These are phyloP conservation scores for Delphinella strobiligena DNA, from an alignment of 2,329 filamentous ascomycete genomes.

Conservation along the genomic window DNA sequence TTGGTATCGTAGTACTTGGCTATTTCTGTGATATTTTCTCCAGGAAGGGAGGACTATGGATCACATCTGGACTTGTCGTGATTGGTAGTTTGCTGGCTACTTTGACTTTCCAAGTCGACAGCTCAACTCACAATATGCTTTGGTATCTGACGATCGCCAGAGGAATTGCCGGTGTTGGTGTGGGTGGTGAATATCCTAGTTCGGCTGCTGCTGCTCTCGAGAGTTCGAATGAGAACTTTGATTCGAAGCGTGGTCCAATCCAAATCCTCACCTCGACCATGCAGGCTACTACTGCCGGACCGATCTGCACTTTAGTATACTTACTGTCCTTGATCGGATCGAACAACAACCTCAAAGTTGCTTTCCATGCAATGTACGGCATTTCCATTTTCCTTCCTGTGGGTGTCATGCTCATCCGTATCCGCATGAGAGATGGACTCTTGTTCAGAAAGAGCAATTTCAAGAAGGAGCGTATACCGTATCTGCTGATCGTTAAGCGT, in stretches of 20 bases:
- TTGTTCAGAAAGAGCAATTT: slow-evolving; percentile 38
- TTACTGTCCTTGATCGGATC: slow-evolving; percentile 28
- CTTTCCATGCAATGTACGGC: slow-evolving; percentile 29
- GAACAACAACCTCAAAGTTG: slow-evolving; percentile 26
- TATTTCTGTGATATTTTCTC: slow-evolving; percentile 21
- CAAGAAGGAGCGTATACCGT: slow-evolving; percentile 33
- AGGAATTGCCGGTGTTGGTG: slow-evolving; percentile 25
- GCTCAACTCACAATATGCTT: slow-evolving; percentile 31
- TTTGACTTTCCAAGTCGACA: slow-evolving; percentile 23
- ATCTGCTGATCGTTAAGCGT: slow-evolving; percentile 31
- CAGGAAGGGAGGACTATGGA: slow-evolving; percentile 21
- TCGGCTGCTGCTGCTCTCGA: slow-evolving; percentile 35
- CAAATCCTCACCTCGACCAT: slow-evolving; percentile 2
- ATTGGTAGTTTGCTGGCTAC: slow-evolving; percentile 24
- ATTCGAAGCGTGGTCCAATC: slow-evolving; percentile 4
- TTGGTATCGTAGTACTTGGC: slow-evolving; percentile 23
- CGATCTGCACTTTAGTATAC: slow-evolving; percentile 6
- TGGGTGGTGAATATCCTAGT: slow-evolving; percentile 38
- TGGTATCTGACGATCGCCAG: slow-evolving; percentile 41
- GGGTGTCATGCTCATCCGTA: slow-evolving; percentile 19
- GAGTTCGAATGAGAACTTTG: slow-evolving; percentile 36
- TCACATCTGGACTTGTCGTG: slow-evolving; percentile 21
- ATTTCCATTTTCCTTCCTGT: slow-evolving; percentile 37
- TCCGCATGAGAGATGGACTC: slow-evolving; percentile 34
- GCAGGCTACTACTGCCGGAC: slow-evolving; percentile 4